Base-by-base conservation (phyloP, 768 basidiomycete genomes). In the Amanita exitialis region DNA sequence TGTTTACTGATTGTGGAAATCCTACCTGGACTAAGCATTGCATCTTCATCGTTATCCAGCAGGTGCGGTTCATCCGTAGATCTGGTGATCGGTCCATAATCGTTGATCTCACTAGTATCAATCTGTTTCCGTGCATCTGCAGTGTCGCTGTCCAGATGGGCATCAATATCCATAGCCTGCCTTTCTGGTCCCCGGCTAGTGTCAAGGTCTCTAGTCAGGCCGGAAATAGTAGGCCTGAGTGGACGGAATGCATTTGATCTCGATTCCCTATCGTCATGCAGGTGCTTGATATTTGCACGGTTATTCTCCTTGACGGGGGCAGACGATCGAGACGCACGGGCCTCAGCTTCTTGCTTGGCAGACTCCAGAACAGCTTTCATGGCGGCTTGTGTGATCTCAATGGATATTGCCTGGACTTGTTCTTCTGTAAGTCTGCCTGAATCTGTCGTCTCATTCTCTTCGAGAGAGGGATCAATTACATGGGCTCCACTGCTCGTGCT, bases 11-110 rank as follows among this genome's bases (percentile, higher is more conserved):
- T 42, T 42, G 20, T 6, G n/a, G 12, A n/a, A n/a, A 20, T 66
- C 76, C 23, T 38, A 83, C 82, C 80, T 66, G 82, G 79, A 62
- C 81, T 80, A 56, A 84, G 64, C 78, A 83, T 83, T 4, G 79
- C 75, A 58, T 78, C 78, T 7, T 77, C 80, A 59, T 83, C 80
- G 58, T 81, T 80, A 1, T 78, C 80, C 13, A 81, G 66, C 56
- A 80, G 75, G 54, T 28, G 36, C 25, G 36, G 28, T 10, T 76
- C 71, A 53, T 77, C 77, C 72, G 75, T 73, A 13, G 71, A 68
- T 37, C 67, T 69, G 49, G 70, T 55, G 8, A 60, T 58, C 16
- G 67, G 42, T 47, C 66, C 69, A 43, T 70, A 67, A 35, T 55
- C 60, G 52, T 60, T 58, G 51, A 64, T 42, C n/a, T 52, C 55